These are phyloP conservation scores for Ceratocystis lukuohia DNA, from an alignment of 2,329 filamentous ascomycete species.

Conservation along the genomic window DNA sequence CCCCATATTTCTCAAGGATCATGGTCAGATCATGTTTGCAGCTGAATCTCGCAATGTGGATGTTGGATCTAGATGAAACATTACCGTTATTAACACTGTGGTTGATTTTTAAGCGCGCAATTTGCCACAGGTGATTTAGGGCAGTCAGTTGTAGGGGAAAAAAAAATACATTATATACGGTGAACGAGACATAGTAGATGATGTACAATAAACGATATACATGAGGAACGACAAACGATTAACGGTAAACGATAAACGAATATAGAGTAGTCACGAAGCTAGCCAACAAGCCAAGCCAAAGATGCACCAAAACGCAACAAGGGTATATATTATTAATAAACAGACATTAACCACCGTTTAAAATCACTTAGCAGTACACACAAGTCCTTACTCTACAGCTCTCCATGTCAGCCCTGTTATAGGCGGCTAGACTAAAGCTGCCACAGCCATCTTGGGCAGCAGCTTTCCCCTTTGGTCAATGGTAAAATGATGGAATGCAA, in stretches of 20 bases:
- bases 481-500: conserved; percentile 33
- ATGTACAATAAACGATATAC: background rate
- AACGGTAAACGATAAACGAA: too few relatives aligned
- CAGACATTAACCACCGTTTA: background rate
- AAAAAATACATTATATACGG: background rate
- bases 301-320: background rate
- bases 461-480: conserved; percentile 25
- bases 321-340: background rate
- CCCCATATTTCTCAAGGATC: background rate
- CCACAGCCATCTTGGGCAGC: conserved; percentile 19
- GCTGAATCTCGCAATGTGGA: background rate
- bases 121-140: background rate
- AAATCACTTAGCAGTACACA: background rate
- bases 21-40: background rate
- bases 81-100: background rate
- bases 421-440: conserved; percentile 14
- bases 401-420: background rate
- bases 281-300: too few relatives aligned
- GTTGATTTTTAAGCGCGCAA: background rate
- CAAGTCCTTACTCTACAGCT: background rate
- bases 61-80: background rate
- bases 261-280: background rate
- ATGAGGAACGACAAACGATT: too few relatives aligned
- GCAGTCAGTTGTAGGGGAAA: too few relatives aligned
- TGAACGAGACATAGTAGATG: background rate